Conservation (phyloP, 352 stramenopile genomes). For the Phytophthora pseudosyringae region DNA sequence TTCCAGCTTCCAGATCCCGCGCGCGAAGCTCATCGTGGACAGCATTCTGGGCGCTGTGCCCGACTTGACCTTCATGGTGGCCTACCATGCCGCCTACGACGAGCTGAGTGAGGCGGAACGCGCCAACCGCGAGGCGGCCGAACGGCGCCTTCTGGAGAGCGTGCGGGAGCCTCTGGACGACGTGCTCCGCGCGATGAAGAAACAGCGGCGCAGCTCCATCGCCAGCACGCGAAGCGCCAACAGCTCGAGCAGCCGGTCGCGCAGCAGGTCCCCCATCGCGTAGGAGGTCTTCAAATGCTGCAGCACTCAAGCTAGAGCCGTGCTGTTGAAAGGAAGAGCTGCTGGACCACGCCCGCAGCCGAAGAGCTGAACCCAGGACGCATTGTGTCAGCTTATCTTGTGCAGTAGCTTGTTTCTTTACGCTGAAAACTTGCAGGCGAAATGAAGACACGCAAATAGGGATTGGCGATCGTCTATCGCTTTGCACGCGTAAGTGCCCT, state of each 20-base stretch:
- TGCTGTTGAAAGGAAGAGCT: slow-evolving; percentile 1
- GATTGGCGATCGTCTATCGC: neutral
- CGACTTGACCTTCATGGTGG: slow-evolving; percentile 22
- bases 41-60: slow-evolving; percentile 25
- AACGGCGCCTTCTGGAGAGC: slow-evolving; percentile 28
- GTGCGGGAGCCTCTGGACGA: slow-evolving; percentile 23
- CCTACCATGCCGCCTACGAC: slow-evolving; percentile 6
- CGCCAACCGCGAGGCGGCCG: slow-evolving; percentile 23
- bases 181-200: slow-evolving; percentile 32
- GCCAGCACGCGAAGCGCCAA: slow-evolving; percentile 25
- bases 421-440: too few species aligned
- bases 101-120: slow-evolving; percentile 27
- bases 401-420: too few species aligned
- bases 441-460: too few species aligned
- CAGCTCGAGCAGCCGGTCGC: slow-evolving; percentile 22
- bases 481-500: neutral
- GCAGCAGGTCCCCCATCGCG: slow-evolving; percentile 8
- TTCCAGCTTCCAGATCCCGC: slow-evolving; percentile 29
- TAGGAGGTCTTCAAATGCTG: slow-evolving; percentile 1
- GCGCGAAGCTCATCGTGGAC: slow-evolving; percentile 28
- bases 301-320: neutral
- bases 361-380: neutral
- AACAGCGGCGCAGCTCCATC: slow-evolving; percentile 30
- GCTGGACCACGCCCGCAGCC: neutral
- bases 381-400: neutral